Evolutionary conservation across 2,329 filamentous ascomycete species (phyloP), one percentile per base, ranked within the genome.

Genomic region (Ophiostoma triangulosporum): DNA sequence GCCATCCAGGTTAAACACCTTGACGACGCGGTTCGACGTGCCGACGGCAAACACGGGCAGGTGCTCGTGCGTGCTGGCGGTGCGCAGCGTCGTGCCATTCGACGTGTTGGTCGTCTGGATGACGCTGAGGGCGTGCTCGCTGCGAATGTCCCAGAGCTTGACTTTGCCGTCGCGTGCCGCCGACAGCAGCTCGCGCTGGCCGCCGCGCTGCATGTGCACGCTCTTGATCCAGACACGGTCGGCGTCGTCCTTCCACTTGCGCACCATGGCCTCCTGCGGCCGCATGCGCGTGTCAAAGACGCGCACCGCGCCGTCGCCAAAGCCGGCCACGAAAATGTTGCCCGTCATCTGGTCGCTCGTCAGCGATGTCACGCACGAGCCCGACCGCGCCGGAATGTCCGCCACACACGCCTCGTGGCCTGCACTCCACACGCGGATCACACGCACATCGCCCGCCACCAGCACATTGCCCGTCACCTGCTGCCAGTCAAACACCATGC

Each of bases 331-430:
- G 62, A 98, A 96, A 46, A 96, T 82, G 63, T 96, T 90, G 43
- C 93, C 93, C 51, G 94, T 95, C 68, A 98, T 95, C 73, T 97
- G 93, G 67, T 98, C 93, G 15, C 89, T 95, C 3, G 93, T 97
- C 58, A 98, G 72, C 8, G 89, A 94, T 4, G 93, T 98, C 57
- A 98, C 93, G 66, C 91, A 97, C 15, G 89, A 95, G 32, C 89
- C 89, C 0, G 91, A 96, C 32, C 93, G 84, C 11, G 93, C 93
- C 32, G 90, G 89, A 51, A 98, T 96, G 64, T 98, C 93, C 73
- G 84, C 86, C 52, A 88, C 80, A 69, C 91, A 97, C 35, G 93
- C 84, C 73, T 98, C 93, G 43, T 88, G 86, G 7, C 88, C 88
- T 15, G 91, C 91, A 64, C 94, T 93, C 93, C 93, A 98, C 32